phyloP scores from a whole-genome alignment of 768 basidiomycete species.

The Trametes cingulata region DNA sequence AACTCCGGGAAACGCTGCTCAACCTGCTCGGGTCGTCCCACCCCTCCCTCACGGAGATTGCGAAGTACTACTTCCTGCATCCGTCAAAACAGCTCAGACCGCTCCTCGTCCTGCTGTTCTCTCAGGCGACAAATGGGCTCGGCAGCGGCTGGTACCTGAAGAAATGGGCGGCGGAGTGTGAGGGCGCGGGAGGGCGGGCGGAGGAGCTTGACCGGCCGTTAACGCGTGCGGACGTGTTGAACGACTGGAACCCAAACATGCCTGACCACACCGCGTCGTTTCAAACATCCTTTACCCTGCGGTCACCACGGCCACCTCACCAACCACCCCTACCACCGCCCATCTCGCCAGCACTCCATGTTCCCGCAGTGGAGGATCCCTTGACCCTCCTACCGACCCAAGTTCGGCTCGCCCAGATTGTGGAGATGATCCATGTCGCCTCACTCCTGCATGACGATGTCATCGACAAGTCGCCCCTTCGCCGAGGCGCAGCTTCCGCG shows the following conservation, averaged over 20 bases:
- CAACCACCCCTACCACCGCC: constrained; percentile 36
- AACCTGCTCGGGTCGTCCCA: constrained; percentile 85
- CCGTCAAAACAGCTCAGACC: constrained; percentile 92
- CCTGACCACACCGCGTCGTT: constrained; percentile 76
- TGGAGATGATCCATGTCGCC: constrained; percentile 98
- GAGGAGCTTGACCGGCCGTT: constrained; percentile 80
- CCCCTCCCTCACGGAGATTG: constrained; percentile 83
- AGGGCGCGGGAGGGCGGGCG: constrained; percentile 52
- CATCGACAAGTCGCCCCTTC: constrained; percentile 69
- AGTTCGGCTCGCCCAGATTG: constrained; percentile 89
- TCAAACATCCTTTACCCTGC: constrained; percentile 45
- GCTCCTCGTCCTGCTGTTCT: constrained; percentile 83
- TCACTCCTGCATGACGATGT: constrained; percentile 93
- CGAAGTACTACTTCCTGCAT: constrained; percentile 89
- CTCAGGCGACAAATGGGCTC: constrained; percentile 91
- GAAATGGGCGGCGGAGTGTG: constrained; percentile 58
- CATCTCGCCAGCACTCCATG: constrained; percentile 18
- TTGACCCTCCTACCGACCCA: constrained; percentile 78
- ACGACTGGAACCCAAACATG: constrained; percentile 91
- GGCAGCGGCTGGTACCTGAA: constrained; percentile 64
- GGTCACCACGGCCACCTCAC: constrained; percentile 37
- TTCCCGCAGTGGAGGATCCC: constrained; percentile 36
- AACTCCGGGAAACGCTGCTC: constrained; percentile 71
- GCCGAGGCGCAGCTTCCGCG: constrained; percentile 68
- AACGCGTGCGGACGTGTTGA: constrained; percentile 75